Evolutionary conservation across 164 flowering plant species (phyloP).

Genomic region (Kingdonia uniflora): DNA sequence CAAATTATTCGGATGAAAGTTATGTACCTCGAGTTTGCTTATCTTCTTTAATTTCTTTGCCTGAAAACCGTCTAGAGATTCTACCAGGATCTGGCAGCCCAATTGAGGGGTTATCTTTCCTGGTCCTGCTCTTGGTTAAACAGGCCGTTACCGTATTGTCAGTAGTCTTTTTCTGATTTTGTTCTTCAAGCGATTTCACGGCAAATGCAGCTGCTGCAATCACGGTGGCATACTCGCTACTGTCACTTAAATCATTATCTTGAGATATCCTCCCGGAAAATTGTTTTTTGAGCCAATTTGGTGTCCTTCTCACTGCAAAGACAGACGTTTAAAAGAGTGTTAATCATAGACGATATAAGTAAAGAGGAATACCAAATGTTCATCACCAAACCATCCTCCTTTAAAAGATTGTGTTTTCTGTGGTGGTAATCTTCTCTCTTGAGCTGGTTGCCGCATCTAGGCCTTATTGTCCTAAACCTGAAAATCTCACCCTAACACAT

Average conservation of each 20-base stretch:
- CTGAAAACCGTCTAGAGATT: slow-evolving; percentile 13
- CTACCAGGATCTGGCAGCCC: slow-evolving; percentile 12
- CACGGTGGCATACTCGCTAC: slow-evolving; percentile 28
- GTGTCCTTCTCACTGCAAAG: slow-evolving; percentile 30
- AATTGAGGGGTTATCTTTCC: slow-evolving; percentile 14
- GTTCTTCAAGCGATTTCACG: slow-evolving; percentile 30
- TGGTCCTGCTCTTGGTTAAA: slow-evolving; percentile 17
- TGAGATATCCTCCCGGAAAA: slow-evolving; percentile 31
- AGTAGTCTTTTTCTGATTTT: slow-evolving; percentile 12
- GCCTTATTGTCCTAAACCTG: slow-evolving; percentile 15
- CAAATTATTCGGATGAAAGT: too few species aligned
- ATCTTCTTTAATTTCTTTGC: slow-evolving; percentile 15
- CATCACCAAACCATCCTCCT: slow-evolving; percentile 13
- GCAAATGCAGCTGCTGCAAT: slow-evolving; percentile 70
- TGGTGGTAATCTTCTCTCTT: slow-evolving; percentile 11
- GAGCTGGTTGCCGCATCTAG: slow-evolving; percentile 5
- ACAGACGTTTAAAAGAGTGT: background rate
- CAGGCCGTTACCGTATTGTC: slow-evolving; percentile 13
- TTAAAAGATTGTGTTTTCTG: slow-evolving; percentile 16
- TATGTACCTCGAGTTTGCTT: slow-evolving; percentile 7
- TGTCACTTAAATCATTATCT: slow-evolving; percentile 18
- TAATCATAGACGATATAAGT: background rate
- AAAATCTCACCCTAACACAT: slow-evolving; percentile 25
- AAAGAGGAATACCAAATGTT: too few species aligned
- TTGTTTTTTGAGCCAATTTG: slow-evolving; percentile 43